Evolutionary conservation across 495 filamentous ascomycete genomes (phyloP).

Genomic region (Penicillium cinerascens): DNA sequence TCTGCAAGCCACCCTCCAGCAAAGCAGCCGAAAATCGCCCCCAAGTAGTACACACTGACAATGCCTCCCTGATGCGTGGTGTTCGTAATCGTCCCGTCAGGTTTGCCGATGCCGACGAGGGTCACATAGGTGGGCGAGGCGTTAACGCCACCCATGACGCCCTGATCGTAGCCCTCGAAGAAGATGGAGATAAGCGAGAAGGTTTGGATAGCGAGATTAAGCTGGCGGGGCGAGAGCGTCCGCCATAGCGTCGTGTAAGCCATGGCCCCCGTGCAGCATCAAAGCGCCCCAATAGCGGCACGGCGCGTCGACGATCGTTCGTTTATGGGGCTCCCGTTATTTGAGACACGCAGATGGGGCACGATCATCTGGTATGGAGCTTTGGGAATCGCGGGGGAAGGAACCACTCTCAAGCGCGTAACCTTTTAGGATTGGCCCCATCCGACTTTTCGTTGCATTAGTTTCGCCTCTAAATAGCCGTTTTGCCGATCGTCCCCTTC

Average conservation of each 20-base stretch:
- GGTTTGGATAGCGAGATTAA: slow-evolving; percentile 41
- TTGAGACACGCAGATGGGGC: neutral
- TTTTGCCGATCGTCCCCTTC: slow-evolving; percentile 15
- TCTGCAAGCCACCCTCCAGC: slow-evolving; percentile 51
- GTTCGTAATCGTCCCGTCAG: slow-evolving; percentile 36
- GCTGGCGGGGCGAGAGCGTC: slow-evolving; percentile 36
- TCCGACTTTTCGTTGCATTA: neutral
- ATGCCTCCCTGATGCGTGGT: slow-evolving; percentile 45
- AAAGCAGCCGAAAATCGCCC: slow-evolving; percentile 53
- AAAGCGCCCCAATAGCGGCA: too few relatives aligned
- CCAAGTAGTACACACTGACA: slow-evolving; percentile 53
- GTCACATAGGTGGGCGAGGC: slow-evolving; percentile 36
- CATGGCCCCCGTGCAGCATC: too few relatives aligned
- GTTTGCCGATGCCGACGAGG: slow-evolving; percentile 32
- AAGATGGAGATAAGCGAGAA: slow-evolving; percentile 53
- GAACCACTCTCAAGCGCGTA: neutral
- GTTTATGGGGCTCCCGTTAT: too few relatives aligned
- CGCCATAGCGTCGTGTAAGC: slow-evolving; percentile 42
- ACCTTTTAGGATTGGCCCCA: slow-evolving; percentile 3
- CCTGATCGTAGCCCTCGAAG: slow-evolving; percentile 54
- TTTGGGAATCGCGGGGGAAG: neutral
- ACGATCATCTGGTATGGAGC: neutral
- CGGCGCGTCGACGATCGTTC: too few relatives aligned
- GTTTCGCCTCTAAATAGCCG: slow-evolving; percentile 2
- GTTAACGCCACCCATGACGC: slow-evolving; percentile 51